These are phyloP conservation scores for Picochlorum sp. DNA, from an alignment of 139 green algal species.

Conservation along the genomic window DNA sequence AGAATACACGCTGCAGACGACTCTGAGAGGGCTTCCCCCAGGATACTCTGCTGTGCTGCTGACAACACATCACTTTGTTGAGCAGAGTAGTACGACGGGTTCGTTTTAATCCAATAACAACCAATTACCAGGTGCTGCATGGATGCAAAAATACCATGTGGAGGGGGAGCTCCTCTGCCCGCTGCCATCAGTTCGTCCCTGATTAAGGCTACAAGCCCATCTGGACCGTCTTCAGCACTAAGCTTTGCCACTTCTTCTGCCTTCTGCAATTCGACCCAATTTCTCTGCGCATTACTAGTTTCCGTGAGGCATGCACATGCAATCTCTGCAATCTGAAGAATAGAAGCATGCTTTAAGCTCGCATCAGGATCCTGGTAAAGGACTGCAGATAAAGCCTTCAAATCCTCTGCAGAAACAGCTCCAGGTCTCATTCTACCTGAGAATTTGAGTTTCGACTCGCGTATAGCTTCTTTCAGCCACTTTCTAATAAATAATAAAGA, in stretches of 20 bases:
- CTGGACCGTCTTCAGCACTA: neutral
- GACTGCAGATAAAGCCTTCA: slow-evolving; percentile 28
- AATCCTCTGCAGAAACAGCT: slow-evolving; percentile 29
- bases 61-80: too few relatives aligned
- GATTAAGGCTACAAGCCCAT: neutral
- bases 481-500: slow-evolving; percentile 42
- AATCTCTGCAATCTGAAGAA: slow-evolving; percentile 17
- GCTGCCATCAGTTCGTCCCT: neutral
- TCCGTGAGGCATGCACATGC: neutral
- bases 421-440: slow-evolving; percentile 12
- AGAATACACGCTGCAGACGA: neutral
- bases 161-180: neutral
- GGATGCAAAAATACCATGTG: neutral
- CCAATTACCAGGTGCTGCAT: neutral
- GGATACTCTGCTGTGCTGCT: too few relatives aligned
- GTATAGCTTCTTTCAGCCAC: slow-evolving; percentile 48
- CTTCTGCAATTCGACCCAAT: neutral
- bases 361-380: slow-evolving; percentile 14
- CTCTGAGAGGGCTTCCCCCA: neutral
- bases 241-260: neutral
- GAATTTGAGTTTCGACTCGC: slow-evolving; percentile 32
- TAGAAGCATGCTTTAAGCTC: slow-evolving; percentile 22
- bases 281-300: neutral
- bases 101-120: neutral
- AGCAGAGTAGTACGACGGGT: neutral